Evolutionary conservation across 176 grass and related monocot genomes (phyloP), one percentile per base, ranked within the genome.

Genomic region (Poa annua): DNA sequence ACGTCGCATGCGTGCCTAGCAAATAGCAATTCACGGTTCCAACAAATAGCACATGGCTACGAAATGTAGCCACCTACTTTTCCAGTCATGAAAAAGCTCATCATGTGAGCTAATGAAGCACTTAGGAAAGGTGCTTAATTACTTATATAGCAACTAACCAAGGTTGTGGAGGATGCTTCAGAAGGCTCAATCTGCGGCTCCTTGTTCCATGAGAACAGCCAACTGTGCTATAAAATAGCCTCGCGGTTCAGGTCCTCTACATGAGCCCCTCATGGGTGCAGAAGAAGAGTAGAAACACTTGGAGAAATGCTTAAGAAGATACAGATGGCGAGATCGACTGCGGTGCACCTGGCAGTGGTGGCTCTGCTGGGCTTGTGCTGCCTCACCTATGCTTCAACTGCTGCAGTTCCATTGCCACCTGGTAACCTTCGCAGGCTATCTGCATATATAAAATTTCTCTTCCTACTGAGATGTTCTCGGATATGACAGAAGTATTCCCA

Each of bases 81-180:
- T 22, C 24, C 57, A 21, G 67, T 29, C 71, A 84, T 34, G 59
- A 35, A 88, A 80, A 84, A 84, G 36, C 16, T 50, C 81, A 85
- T 85, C 69, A 52, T 9, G 9, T 84, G 81, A 75, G 87, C 38
- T 85, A 88, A 88, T 51, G 68, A 68, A 75, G 68, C 81, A 84
- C 87, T 84, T 66, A 5, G 21, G 57, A 79, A 84, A 84, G 68
- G 36, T 13, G 22, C 38, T 61, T 59, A 62, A 56, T 19, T 4
- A 80, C 48, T 71, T 70, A 68, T 33, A 48, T 34, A 88, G 48
- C 47, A 79, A 75, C 25, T 63, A 74, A 74, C 25, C 35, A 36
- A 66, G 50, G 45, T 67, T 56, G 76, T 88, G 83, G 83, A 82
- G 48, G 66, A 61, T 63, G 88, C 57, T 86, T 86, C 83, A 73